Conservation (phyloP, 371 early-diverging fungal genomes). For the Mucor plumbeus region DNA sequence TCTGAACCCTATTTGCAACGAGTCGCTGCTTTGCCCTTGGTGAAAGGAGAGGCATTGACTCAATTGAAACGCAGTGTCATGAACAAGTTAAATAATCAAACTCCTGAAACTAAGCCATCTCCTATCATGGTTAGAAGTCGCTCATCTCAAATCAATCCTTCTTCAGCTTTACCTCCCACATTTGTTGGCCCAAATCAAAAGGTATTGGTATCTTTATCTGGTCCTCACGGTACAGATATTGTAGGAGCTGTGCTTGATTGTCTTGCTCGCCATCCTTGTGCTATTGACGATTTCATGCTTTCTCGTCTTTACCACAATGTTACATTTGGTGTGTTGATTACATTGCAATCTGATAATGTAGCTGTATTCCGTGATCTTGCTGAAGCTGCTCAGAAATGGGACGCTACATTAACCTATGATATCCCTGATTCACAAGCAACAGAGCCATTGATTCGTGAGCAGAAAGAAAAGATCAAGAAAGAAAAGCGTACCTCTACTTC, state of each 20-base stretch:
- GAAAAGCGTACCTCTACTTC: constrained; percentile 35
- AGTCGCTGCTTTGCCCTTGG: constrained; percentile 65
- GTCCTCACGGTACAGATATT: constrained; percentile 90
- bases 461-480: constrained; percentile 33
- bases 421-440: constrained; percentile 75
- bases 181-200: constrained; percentile 64
- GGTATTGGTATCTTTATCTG: constrained; percentile 76
- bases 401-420: constrained; percentile 80
- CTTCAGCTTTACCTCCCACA: constrained; percentile 41
- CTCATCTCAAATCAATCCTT: constrained; percentile 30
- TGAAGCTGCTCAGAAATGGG: constrained; percentile 80
- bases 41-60: constrained; percentile 63
- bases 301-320: constrained; percentile 88
- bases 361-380: constrained; percentile 79
- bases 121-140: constrained; percentile 39
- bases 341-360: constrained; percentile 69
- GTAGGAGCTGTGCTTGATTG: constrained; percentile 80
- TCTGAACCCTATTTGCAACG: constrained; percentile 78
- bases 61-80: constrained; percentile 70
- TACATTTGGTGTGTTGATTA: constrained; percentile 83
- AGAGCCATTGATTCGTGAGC: constrained; percentile 47
- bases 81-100: constrained; percentile 48
- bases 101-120: constrained; percentile 20
- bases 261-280: constrained; percentile 71
- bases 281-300: constrained; percentile 80